These are phyloP conservation scores for Lyophyllum shimeji DNA, from an alignment of 768 basidiomycete genomes.

Conservation along the genomic window DNA sequence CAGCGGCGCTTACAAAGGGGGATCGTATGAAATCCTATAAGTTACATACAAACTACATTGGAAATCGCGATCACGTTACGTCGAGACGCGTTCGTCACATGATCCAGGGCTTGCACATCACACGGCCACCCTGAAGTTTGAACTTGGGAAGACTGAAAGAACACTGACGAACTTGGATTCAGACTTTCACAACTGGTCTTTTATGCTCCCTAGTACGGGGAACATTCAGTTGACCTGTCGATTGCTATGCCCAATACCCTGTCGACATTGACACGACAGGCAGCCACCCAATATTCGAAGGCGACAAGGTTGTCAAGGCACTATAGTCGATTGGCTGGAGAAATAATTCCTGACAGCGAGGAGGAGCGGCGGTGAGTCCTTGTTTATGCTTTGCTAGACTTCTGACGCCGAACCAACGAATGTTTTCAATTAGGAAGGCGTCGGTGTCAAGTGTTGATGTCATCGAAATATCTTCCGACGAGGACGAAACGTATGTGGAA, in stretches of 20 bases:
- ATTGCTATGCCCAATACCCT: conserved; percentile 1
- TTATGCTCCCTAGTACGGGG: not conserved
- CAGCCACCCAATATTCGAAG: not conserved
- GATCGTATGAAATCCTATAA: too few species aligned
- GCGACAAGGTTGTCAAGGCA: conserved; percentile 1
- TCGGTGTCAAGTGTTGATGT: conserved; percentile 27
- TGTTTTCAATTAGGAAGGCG: not conserved
- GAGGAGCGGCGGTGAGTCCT: conserved; percentile 38
- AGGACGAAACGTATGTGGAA: conserved; percentile 33
- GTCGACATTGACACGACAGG: not conserved
- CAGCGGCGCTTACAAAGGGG: too few species aligned
- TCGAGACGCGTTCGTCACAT: conserved; percentile 12
- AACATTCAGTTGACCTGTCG: not conserved
- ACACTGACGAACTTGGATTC: not conserved
- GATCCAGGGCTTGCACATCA: not conserved
- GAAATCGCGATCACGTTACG: not conserved
- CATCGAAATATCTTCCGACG: conserved; percentile 58
- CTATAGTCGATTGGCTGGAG: conserved; percentile 13
- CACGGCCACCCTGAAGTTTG: not conserved
- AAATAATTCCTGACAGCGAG: conserved; percentile 50
- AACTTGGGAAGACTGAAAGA: not conserved
- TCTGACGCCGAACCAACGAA: not conserved
- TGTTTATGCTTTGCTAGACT: not conserved
- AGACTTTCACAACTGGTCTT: too few species aligned
- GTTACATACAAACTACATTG: too few species aligned